Percentiles rank a stretch among this genome's conserved stretches.
phyloP scores from a whole-genome alignment of 306 rosid species.

The Sindora glabra region DNA sequence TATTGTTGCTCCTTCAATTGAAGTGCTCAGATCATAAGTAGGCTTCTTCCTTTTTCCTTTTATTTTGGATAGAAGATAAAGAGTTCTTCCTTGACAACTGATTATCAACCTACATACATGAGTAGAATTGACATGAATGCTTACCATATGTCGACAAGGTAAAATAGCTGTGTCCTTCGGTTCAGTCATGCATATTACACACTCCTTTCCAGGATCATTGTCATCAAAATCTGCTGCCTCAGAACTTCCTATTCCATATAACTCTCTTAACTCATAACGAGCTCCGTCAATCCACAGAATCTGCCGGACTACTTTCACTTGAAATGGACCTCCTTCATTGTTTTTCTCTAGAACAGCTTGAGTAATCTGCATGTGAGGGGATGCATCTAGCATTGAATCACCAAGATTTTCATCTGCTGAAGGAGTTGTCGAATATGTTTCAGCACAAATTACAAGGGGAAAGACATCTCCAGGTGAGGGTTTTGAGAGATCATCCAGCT shows the following conservation, averaged over 20 bases:
- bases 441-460: slow-evolving; percentile 79
- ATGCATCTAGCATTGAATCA: slow-evolving; percentile 29
- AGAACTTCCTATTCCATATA: slow-evolving; percentile 74
- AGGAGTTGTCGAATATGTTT: slow-evolving; percentile 33
- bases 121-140: slow-evolving; percentile 16
- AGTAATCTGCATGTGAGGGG: slow-evolving; percentile 67
- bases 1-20: neutral
- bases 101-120: slow-evolving; percentile 2
- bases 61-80: neutral
- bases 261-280: slow-evolving; percentile 74
- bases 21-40: neutral
- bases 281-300: slow-evolving; percentile 72
- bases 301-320: slow-evolving; percentile 67
- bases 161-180: slow-evolving; percentile 77
- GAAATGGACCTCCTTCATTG: slow-evolving; percentile 35
- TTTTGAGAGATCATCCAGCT: slow-evolving; percentile 79
- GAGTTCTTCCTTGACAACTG: neutral
- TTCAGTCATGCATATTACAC: slow-evolving; percentile 91
- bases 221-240: slow-evolving; percentile 46
- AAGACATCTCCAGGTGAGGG: too few relatives aligned
- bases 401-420: slow-evolving; percentile 27
- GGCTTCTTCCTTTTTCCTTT: neutral
- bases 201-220: slow-evolving; percentile 67
- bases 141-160: slow-evolving; percentile 94
- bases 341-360: slow-evolving; percentile 72